Evolutionary conservation across 345 rosid species (phyloP), one percentile per base, ranked within the genome.

Genomic region (Pistacia atlantica): DNA sequence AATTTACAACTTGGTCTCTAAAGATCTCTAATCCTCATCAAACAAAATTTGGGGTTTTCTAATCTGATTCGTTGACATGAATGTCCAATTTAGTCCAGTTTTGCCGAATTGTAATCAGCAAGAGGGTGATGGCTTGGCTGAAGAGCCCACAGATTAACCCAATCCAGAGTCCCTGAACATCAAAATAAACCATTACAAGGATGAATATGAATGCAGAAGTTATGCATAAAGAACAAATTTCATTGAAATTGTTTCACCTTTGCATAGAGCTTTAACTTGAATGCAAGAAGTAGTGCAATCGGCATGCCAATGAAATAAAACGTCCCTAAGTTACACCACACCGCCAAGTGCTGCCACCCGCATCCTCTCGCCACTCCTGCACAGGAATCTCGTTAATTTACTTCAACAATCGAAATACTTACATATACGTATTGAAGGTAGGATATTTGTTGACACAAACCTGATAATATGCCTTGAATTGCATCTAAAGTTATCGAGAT

Each of bases 301-400:
- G 91, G 93, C 82, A 86, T 74, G 52, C 92, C 96, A 25, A 90
- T 78, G 1, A 79, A 17, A 76, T 83, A 91, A 28, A 88, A 88
- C 11, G 91, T 81, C 13, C 68, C 88, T 20, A 91, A 72, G 73
- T 95, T 91, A 28, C 79, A 85, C 59, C 76, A 71, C 1, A 83
- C 85, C 17, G 82, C 98, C 67, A 89, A 52, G 2, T 76, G 87
- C 75, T 93, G 94, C 95, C 94, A 91, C 8, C 94, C 97, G 9
- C 97, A 86, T 55, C 95, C 97, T 81, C 95, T 88, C 0, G 90
- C 91, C 65, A 91, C 91, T 76, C 94, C 98, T 90, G 69, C 60
- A 35, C 8, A 5, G 45, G 5, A 42, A 42, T 42, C 45, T 42
- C 7, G 1, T 42, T 49, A 0, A 17, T n/a, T 52, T 31, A 25